Evolutionary conservation across 768 basidiomycete species (phyloP), one percentile per base, ranked within the genome.

Genomic region (Galerina marginata): DNA sequence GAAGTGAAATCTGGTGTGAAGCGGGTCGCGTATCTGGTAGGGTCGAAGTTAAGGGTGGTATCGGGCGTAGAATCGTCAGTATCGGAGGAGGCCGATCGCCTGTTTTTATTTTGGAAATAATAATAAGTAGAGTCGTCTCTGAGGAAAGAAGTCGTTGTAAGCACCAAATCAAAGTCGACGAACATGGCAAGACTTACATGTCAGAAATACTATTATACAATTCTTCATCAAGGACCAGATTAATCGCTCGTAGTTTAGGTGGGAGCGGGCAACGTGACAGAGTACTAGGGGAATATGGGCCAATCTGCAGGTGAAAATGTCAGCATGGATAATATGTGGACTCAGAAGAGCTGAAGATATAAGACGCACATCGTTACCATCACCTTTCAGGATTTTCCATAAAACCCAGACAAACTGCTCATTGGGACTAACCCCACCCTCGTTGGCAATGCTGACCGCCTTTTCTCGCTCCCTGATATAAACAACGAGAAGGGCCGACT

Each of bases 381-480:
- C 90, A 54, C 91, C 92, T 71, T 86, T 90, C 56, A 93, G 76
- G 58, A 93, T 90, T 75, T 93, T 93, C 91, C 91, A 93, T 60
- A 93, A 78, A 45, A 93, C 91, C 90, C 91, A 93, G 40, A 92
- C 89, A 50, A 93, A 77, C 67, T 91, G 91, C 69, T 92, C 91
- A 70, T 86, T 91, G 52, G 84, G 80, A 59, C 80, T 79, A 26
- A 83, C 80, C 16, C 76, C 79, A n/a, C 79, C 79, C 15, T 76
- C 72, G 37, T 78, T 77, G n/a, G 87, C 77, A 53, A 85, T 70
- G 51, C 69, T 75, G 50, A 83, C 75, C 20, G 91, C 89, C 67
- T 79, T 77, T 66, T 86, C 85, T 66, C 89, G 79, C 75, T 93
- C 91, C 70, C 81, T 85, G 40, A 83, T 68, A 69, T 92, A 92